phyloP scores from a whole-genome alignment of 2,329 filamentous ascomycete genomes.

The Amauroascus verrucosus region DNA sequence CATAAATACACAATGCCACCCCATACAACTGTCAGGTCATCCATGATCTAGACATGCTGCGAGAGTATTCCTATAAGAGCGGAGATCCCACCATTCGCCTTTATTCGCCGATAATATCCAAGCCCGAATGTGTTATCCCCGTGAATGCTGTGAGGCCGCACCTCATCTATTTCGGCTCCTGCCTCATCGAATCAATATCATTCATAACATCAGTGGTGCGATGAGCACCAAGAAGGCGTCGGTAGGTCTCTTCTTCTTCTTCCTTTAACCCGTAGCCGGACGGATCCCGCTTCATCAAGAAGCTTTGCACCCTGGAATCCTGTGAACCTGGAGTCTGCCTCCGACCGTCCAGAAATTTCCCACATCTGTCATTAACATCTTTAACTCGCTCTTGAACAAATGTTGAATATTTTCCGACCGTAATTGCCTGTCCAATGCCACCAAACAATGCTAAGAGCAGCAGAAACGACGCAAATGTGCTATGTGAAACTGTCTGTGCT shows the following conservation, averaged over 20 bases:
- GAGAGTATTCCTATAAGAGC: not conserved
- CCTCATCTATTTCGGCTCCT: not conserved
- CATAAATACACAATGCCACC: too few species aligned
- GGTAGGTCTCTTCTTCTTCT: constrained; percentile 35
- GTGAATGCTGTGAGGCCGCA: not conserved
- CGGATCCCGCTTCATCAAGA: constrained; percentile 63
- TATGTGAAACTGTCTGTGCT: constrained; percentile 54
- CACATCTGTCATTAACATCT: constrained; percentile 55
- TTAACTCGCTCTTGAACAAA: constrained; percentile 57
- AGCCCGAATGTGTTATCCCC: not conserved
- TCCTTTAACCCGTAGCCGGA: constrained; percentile 37
- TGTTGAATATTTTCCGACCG: constrained; percentile 53
- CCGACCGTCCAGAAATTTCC: constrained; percentile 44
- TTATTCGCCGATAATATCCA: constrained; percentile 1
- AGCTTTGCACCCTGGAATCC: constrained; percentile 63
- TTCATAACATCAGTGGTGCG: constrained; percentile 2
- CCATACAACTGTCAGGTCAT: too few species aligned
- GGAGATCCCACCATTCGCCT: constrained; percentile 1
- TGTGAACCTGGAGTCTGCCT: constrained; percentile 40
- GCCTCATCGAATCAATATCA: constrained; percentile 7
- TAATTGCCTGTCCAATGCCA: constrained; percentile 59
- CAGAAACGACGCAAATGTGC: constrained; percentile 64
- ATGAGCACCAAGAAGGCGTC: constrained; percentile 23
- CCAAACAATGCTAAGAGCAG: constrained; percentile 59
- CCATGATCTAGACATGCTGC: too few species aligned